These are phyloP conservation scores for Leccinum longicurvipes DNA, from an alignment of 768 basidiomycete species.

Conservation along the genomic window DNA sequence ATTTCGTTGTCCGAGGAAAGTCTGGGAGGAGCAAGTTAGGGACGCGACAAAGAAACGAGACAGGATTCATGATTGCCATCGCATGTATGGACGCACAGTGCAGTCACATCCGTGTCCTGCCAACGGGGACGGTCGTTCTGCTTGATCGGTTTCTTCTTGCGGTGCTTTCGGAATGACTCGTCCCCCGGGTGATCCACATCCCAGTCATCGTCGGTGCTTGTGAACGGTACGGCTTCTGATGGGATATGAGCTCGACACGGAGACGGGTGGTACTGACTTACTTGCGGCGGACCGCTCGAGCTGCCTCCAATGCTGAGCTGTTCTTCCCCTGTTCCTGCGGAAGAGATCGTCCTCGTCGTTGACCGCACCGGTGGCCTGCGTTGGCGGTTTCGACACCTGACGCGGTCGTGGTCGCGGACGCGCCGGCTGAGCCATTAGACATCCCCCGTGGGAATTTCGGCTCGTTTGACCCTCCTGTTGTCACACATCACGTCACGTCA, in stretches of 20 bases:
- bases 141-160: constrained; percentile 37
- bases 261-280: constrained; percentile 26
- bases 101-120: constrained; percentile 39
- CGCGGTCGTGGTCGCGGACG: constrained; percentile 54
- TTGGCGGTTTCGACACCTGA: constrained; percentile 31
- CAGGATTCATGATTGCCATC: not conserved
- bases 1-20: constrained; percentile 45
- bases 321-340: constrained; percentile 61
- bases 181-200: constrained; percentile 14
- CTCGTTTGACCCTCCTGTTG: not conserved
- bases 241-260: constrained; percentile 3
- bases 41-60: constrained; percentile 6
- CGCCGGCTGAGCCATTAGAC: constrained; percentile 25
- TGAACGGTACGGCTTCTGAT: constrained; percentile 25
- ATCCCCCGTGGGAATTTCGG: constrained; percentile 28
- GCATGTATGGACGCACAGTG: constrained; percentile 36
- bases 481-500: constrained; percentile 28
- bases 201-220: constrained; percentile 21
- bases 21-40: constrained; percentile 21
- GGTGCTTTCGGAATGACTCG: constrained; percentile 33
- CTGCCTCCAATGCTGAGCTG: constrained; percentile 54
- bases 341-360: constrained; percentile 69
- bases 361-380: constrained; percentile 1
- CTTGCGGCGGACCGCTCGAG: constrained; percentile 57
- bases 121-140: constrained; percentile 36